Percentiles rank a stretch among this genome's conserved stretches.
Evolutionary conservation across 140 eudicot genomes (phyloP).

Genomic region (Erigeron philadelphicus): DNA sequence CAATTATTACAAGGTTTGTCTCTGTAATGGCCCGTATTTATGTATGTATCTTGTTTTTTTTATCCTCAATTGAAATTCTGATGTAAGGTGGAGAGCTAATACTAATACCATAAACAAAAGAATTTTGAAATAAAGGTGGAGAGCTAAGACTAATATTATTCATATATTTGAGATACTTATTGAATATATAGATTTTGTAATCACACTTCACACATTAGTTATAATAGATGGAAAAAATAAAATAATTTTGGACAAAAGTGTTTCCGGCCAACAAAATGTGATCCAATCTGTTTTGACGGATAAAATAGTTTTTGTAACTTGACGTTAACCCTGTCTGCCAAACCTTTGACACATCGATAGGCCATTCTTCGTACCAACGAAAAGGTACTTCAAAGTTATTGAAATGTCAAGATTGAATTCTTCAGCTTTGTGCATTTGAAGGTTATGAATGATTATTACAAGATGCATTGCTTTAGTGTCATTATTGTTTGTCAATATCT

Average conservation of each 20-base stretch:
- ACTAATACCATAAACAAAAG: too few relatives aligned
- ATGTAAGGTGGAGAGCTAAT: too few relatives aligned
- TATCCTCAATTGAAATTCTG: background rate
- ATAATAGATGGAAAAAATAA: too few relatives aligned
- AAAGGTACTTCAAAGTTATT: background rate
- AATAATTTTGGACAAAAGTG: background rate
- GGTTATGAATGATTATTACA: conserved; percentile 18
- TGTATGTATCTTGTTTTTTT: too few relatives aligned
- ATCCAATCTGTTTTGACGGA: too few relatives aligned
- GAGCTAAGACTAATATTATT: too few relatives aligned
- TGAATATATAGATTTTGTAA: too few relatives aligned
- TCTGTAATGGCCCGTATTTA: too few relatives aligned
- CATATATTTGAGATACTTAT: too few relatives aligned
- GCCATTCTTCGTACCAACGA: background rate
- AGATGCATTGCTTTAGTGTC: background rate
- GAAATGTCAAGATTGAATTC: background rate
- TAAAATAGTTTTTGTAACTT: background rate
- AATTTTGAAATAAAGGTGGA: too few relatives aligned
- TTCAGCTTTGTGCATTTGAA: conserved; percentile 6
- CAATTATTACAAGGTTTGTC: too few relatives aligned
- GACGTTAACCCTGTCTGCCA: background rate
- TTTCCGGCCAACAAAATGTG: background rate
- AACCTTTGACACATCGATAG: background rate
- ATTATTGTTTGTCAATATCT: conserved; percentile 8
- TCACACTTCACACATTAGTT: too few relatives aligned